These are phyloP conservation scores for Microcyclospora pomicola DNA, from an alignment of 2,329 filamentous ascomycete genomes.

Conservation along the genomic window DNA sequence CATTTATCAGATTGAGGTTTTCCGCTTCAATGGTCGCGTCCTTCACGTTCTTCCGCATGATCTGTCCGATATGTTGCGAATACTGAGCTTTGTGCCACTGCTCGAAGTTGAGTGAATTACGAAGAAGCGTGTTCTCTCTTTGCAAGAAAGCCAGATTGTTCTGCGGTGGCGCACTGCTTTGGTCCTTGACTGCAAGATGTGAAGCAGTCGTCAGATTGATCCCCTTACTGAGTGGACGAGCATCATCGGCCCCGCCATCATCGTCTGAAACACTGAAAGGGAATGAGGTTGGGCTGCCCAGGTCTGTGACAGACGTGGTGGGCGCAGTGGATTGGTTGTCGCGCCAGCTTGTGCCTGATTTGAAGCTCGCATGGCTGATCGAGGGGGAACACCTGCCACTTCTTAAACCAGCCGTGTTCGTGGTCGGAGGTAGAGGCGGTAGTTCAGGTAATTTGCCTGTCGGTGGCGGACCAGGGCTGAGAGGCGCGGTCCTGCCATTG, in stretches of 20 bases:
- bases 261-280: conserved; percentile 22
- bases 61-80: conserved; percentile 64
- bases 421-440: conserved; percentile 27
- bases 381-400: conserved; percentile 18
- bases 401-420: conserved; percentile 11
- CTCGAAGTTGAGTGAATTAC: conserved; percentile 73
- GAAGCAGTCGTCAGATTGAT: not conserved
- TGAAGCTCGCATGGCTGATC: conserved; percentile 17
- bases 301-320: conserved; percentile 38
- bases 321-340: conserved; percentile 16
- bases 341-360: conserved; percentile 35
- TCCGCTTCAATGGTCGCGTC: conserved; percentile 70
- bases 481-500: conserved; percentile 26
- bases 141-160: conserved; percentile 45
- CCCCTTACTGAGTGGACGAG: conserved; percentile 10
- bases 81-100: conserved; percentile 74
- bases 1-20: conserved; percentile 66
- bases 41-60: conserved; percentile 59
- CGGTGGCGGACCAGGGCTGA: conserved; percentile 35
- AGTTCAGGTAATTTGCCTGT: conserved; percentile 32
- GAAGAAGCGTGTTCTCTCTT: conserved; percentile 59
- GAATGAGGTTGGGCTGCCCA: conserved; percentile 47
- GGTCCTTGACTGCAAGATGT: not conserved
- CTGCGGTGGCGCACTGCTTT: conserved; percentile 4
- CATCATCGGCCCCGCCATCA: conserved; percentile 6